These are phyloP conservation scores for Aspergillus nanangensis DNA, from an alignment of 495 filamentous ascomycete genomes.

Conservation along the genomic window DNA sequence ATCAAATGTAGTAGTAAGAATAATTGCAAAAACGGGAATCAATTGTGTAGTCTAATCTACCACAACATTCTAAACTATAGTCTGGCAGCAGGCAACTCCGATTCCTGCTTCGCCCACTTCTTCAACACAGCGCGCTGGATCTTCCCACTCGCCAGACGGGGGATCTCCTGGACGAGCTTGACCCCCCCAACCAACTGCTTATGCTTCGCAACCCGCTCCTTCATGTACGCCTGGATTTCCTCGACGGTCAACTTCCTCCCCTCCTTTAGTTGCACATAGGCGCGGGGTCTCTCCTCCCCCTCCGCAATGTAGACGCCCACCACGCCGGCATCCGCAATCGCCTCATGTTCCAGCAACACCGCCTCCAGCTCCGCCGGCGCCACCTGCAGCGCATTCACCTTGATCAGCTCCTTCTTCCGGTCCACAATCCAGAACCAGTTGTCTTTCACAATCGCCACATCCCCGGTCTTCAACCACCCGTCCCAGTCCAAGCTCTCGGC, in stretches of 20 bases:
- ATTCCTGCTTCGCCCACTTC: conserved; percentile 25
- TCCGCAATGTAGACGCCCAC: conserved; percentile 42
- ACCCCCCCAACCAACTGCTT: conserved; percentile 61
- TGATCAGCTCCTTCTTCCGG: conserved; percentile 72
- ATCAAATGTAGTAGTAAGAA: too few relatives aligned
- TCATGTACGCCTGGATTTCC: conserved; percentile 27
- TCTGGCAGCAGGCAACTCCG: background rate
- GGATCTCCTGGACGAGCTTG: conserved; percentile 53
- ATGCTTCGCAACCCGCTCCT: conserved; percentile 40
- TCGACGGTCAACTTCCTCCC: background rate
- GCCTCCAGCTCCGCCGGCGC: conserved; percentile 72
- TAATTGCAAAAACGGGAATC: background rate
- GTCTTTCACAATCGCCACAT: conserved; percentile 44
- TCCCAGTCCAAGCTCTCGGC: conserved; percentile 42
- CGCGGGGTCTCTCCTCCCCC: conserved; percentile 5
- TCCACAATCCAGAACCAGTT: conserved; percentile 57
- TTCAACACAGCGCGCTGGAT: conserved; percentile 35
- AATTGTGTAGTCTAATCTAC: background rate
- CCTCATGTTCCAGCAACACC: conserved; percentile 52
- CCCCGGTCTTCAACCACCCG: conserved; percentile 49
- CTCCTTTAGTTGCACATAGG: conserved; percentile 4
- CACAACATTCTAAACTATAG: too few relatives aligned
- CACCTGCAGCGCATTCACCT: conserved; percentile 71
- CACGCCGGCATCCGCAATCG: conserved; percentile 67
- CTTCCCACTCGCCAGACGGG: conserved; percentile 48